phyloP scores from a whole-genome alignment of 768 basidiomycete genomes.

The Amanita muscaria region DNA sequence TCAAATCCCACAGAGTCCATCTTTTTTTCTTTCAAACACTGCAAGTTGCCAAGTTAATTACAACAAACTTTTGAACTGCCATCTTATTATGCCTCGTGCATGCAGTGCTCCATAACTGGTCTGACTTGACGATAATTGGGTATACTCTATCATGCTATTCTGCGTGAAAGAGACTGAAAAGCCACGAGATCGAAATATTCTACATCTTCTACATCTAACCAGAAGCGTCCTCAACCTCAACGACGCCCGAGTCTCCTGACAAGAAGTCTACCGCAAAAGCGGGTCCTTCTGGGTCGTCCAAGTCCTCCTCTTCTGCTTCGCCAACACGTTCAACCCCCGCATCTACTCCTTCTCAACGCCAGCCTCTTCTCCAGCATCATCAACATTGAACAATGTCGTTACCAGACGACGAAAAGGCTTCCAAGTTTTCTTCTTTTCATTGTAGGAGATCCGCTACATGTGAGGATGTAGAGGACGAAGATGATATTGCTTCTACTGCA shows the following conservation, averaged over 20 bases:
- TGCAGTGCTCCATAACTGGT: neutral
- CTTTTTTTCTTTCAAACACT: conserved; percentile 9
- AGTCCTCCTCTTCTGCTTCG: conserved; percentile 2
- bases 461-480: conserved; percentile 5
- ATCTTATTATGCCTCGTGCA: conserved; percentile 16
- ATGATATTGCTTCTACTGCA: neutral
- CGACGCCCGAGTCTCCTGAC: neutral
- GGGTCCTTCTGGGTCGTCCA: no score
- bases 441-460: neutral
- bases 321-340: conserved; percentile 8
- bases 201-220: neutral
- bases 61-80: no score
- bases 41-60: no score
- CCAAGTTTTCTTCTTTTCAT: neutral
- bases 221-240: neutral
- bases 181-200: conserved; percentile 1
- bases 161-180: conserved; percentile 25
- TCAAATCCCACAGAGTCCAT: conserved; percentile 46
- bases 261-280: neutral
- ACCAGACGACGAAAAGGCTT: neutral
- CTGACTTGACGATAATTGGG: neutral
- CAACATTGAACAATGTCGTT: conserved; percentile 5
- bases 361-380: conserved; percentile 11
- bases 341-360: conserved; percentile 7
- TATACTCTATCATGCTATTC: conserved; percentile 39